Base-by-base conservation (phyloP, 148 eudicot species). In the Persicaria tinctoria region DNA sequence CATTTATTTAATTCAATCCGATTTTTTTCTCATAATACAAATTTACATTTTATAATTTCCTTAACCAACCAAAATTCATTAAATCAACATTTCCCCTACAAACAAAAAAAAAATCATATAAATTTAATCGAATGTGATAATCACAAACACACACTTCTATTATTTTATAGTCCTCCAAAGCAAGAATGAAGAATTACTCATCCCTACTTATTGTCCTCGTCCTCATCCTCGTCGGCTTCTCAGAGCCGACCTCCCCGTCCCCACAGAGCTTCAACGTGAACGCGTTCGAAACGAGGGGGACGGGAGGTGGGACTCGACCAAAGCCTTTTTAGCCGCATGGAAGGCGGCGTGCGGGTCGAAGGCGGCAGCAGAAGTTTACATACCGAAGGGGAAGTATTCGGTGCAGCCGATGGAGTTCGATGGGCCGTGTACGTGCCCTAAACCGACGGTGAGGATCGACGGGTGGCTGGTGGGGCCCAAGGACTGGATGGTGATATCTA, bases 401-500 rank as follows among this genome's bases (percentile, higher is more conserved):
- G 14, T 84, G 27, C 62, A 41, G 12, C 76, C 75, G 1, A 47
- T 85, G 27, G 73, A 0, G 0, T 85, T 89, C 56, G 57, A 70
- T 13, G 90, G 92, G 5, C 44, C 16, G 2, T 86, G 90, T 73
- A 79, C 70, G 62, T 79, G 50, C 49, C 32, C 70, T 1, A 75
- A 56, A 4, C 57, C 79, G 13, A 66, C 79, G 23, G 46, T 87
- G 23, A 54, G 72, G 5, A 83, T 89, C 18, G 82, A 85, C 51
- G 90, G 89, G 4, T 78, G 81, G 10, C 68, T 89, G 0, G 72
- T 87, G 60, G 81, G 79, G 38, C 78, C 81, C 8, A 57, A 27
- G 16, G 76, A 77, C 46, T 82, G 79, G n/a, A 18, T 18, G 13
- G 75, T 69, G 46, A 49, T 78, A 16, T 76, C 79, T 7, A 73